Conservation (phyloP, 2,329 filamentous ascomycete genomes). For the Diatrype stigma region DNA sequence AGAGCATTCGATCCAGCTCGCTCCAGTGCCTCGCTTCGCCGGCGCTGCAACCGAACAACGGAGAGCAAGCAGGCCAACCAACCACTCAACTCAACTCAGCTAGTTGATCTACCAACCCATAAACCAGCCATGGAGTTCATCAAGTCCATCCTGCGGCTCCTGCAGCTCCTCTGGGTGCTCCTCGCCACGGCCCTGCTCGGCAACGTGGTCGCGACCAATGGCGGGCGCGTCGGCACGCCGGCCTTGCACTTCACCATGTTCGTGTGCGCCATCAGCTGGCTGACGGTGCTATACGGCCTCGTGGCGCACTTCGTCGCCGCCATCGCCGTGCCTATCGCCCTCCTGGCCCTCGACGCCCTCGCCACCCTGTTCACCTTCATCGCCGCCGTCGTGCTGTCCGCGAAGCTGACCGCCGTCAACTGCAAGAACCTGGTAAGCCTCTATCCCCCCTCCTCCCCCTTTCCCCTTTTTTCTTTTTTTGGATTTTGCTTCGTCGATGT, state of each 20-base stretch:
- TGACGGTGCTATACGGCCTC: conserved; percentile 50
- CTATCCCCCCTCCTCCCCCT: background rate
- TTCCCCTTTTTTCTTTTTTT: background rate
- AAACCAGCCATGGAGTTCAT: conserved; percentile 27
- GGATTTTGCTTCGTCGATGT: conserved; percentile 3
- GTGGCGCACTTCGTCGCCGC: conserved; percentile 19
- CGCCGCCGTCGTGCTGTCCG: conserved; percentile 64
- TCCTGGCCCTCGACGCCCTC: conserved; percentile 28
- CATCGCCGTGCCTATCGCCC: conserved; percentile 19
- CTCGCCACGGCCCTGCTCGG: conserved; percentile 54
- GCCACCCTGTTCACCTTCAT: conserved; percentile 68
- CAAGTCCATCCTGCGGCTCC: conserved; percentile 41
- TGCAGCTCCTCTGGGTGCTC: conserved; percentile 49
- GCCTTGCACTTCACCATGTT: conserved; percentile 66
- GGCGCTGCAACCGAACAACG: background rate
- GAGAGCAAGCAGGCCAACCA: too few relatives aligned
- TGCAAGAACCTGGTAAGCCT: conserved; percentile 55
- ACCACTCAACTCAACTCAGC: background rate
- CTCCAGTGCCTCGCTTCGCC: background rate
- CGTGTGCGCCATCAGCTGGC: conserved; percentile 60
- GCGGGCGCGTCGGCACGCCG: conserved; percentile 37
- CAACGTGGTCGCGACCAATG: conserved; percentile 52
- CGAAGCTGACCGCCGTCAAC: conserved; percentile 64
- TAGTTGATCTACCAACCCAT: background rate
- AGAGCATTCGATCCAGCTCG: too few relatives aligned